Base-by-base conservation (phyloP, 345 rosid genomes). In the Salix koriyanagi region DNA sequence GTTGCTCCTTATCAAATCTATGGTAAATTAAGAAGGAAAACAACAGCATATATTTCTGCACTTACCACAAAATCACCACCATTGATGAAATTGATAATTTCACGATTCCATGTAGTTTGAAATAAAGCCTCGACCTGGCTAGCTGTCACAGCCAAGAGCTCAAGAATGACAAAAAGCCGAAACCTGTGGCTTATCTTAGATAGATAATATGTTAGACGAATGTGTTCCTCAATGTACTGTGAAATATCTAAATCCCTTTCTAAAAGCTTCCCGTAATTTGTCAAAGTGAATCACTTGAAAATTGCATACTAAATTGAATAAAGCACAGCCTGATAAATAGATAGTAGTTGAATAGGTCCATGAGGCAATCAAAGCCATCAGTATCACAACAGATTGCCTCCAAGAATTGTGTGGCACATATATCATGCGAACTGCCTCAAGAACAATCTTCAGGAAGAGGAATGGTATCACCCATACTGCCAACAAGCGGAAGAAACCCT, bases 111-210 rank as follows among this genome's bases (percentile, higher is more conserved):
- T 15, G 84, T 85, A 32, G 84, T 83, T 74, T 85, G 77, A 46
- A 85, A 28, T 25, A 80, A 37, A 6, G 86, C 71, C 76, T 76
- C 75, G 36, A 80, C 46, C 71, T 79, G 83, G n/a, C 79, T 83
- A 8, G 83, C 84, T 25, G 86, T 85, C 52, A 76, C 82, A 14
- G 70, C 54, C 71, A 80, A 36, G 67, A 83, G 73, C 80, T 83
- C 86, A 1, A 80, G 32, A 50, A 85, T 28, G 30, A 83, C 79
- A 74, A 56, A 85, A 28, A 83, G 26, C 2, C 84, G 62, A 37
- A 85, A 85, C 75, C 84, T 76, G 75, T 83, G 88, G 71, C 88
- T 83, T 60, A 83, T 83, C 77, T 80, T 83, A 4, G 88, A 85
- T 4, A 85, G 67, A 39, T 78, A 16, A 56, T 80, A 79, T 13